Percentiles rank a stretch among this genome's conserved stretches.
Conservation (phyloP, 345 rosid genomes). For the Boechera divaricarpa region DNA sequence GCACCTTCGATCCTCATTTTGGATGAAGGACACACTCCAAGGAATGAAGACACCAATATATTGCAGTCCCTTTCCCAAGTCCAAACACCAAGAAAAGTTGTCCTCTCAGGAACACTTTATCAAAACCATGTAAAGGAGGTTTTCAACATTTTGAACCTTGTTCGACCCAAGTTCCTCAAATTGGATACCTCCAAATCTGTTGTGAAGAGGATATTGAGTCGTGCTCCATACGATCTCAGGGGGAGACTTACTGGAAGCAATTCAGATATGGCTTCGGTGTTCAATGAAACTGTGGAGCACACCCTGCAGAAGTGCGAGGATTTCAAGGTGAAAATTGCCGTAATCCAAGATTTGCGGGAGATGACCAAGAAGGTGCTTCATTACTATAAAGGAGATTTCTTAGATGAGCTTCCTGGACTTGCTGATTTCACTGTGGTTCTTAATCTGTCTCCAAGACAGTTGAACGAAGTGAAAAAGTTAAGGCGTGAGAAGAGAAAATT, state of each 20-base stretch:
- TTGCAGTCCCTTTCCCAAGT: constrained; percentile 84
- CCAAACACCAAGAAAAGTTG: constrained; percentile 87
- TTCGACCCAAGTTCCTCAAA: constrained; percentile 82
- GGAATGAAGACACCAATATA: constrained; percentile 84
- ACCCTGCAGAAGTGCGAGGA: constrained; percentile 73
- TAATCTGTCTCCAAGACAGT: constrained; percentile 67
- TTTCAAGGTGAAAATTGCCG: constrained; percentile 63
- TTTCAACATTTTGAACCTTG: constrained; percentile 85
- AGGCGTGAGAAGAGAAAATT: constrained; percentile 56
- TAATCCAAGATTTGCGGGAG: constrained; percentile 87
- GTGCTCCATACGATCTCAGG: constrained; percentile 58
- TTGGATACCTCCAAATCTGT: constrained; percentile 59
- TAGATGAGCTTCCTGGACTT: constrained; percentile 97
- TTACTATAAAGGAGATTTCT: constrained; percentile 94
- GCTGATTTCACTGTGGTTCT: constrained; percentile 83
- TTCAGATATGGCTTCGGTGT: constrained; percentile 56
- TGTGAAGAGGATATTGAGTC: constrained; percentile 72
- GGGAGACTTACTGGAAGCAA: constrained; percentile 55
- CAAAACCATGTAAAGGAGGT: constrained; percentile 96
- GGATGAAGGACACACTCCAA: constrained; percentile 98
- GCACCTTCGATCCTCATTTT: constrained; percentile 81
- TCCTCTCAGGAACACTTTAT: constrained; percentile 92
- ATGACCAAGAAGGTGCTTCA: constrained; percentile 92
- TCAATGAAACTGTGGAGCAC: constrained; percentile 81
- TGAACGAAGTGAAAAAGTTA: constrained; percentile 62